phyloP scores from a whole-genome alignment of 2,329 filamentous ascomycete genomes.

The Blastomyces silverae region DNA sequence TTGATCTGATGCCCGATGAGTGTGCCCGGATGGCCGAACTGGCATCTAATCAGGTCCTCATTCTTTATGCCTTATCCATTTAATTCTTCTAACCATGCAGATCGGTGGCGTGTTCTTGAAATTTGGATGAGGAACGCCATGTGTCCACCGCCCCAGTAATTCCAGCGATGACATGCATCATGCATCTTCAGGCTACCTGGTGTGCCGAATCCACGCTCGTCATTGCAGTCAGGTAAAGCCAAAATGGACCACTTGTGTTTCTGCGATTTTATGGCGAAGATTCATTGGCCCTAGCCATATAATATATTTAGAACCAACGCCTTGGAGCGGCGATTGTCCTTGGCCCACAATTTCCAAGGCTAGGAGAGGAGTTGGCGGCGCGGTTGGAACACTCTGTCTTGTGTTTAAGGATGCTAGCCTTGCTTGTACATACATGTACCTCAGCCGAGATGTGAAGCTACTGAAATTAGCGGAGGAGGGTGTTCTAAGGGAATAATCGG shows the following conservation, averaged over 20 bases:
- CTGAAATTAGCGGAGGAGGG: not conserved
- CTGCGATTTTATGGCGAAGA: too few relatives aligned
- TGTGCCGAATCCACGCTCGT: not conserved
- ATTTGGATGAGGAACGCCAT: not conserved
- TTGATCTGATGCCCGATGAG: too few relatives aligned
- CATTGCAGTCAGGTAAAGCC: not conserved
- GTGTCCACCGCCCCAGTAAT: not conserved
- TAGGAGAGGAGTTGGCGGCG: not conserved
- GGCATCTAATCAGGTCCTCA: too few relatives aligned
- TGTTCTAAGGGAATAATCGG: not conserved
- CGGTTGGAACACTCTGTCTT: not conserved
- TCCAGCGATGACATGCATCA: not conserved
- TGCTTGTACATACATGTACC: too few relatives aligned
- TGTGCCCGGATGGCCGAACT: too few relatives aligned
- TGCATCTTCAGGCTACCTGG: not conserved
- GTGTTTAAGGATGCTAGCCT: too few relatives aligned
- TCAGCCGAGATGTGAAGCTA: not conserved
- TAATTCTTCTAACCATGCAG: too few relatives aligned
- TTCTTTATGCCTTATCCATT: too few relatives aligned
- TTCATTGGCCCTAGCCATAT: not conserved
- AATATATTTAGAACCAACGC: not conserved
- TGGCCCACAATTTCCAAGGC: not conserved
- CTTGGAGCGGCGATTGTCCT: not conserved
- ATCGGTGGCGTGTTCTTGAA: not conserved
- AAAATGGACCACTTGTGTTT: too few relatives aligned